Evolutionary conservation across 2,329 filamentous ascomycete genomes (phyloP), one percentile per base, ranked within the genome.

Genomic region (Aquanectria penicillioides): DNA sequence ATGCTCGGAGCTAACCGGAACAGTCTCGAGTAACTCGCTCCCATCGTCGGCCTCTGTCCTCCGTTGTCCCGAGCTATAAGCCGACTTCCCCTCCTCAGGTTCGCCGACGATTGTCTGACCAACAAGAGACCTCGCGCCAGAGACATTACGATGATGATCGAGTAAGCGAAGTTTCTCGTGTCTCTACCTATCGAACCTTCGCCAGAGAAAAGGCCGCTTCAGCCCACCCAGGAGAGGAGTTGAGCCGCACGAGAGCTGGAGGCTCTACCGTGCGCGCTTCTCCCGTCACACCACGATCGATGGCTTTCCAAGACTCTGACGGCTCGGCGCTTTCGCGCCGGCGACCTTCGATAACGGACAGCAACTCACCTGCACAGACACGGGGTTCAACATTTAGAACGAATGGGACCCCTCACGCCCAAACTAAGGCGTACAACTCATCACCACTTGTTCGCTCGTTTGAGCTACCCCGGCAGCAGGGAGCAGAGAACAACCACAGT

Each of bases 21-120:
- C 40, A 86, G 84, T 80, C 83, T 51, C 81, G 81, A 54, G 74
- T 81, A 18, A 73, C 76, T 31, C 80, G 82, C 20, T 75, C 78
- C 6, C 80, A 83, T 63, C 81, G 83, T 36, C 80, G 85, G 9
- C 85, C 84, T 5, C 75, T 85, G 7, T 87, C 85, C 10, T 78
- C 82, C 6, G 80, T 78, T 20, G 73, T 85, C 15, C 77, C 82
- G 13, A 74, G 81, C 15, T 77, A 82, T 60, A 78, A 81, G 41
- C 76, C 79, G 15, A 73, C 76, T 6, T 86, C 84, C 2, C 84
- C 85, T 40, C 81, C 84, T 13, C 78, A 77, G 41, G 63, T 84
- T 22, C 73, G 75, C 53, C 81, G 85, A 31, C 83, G 85, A 20
- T 75, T 87, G 33, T 87, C 85, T 3, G 85, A 88, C 51, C 83